A percentile compares a stretch with the other conserved stretches of the same genome.
Conservation (phyloP, 768 basidiomycete species). For the Mrakia gelida region DNA sequence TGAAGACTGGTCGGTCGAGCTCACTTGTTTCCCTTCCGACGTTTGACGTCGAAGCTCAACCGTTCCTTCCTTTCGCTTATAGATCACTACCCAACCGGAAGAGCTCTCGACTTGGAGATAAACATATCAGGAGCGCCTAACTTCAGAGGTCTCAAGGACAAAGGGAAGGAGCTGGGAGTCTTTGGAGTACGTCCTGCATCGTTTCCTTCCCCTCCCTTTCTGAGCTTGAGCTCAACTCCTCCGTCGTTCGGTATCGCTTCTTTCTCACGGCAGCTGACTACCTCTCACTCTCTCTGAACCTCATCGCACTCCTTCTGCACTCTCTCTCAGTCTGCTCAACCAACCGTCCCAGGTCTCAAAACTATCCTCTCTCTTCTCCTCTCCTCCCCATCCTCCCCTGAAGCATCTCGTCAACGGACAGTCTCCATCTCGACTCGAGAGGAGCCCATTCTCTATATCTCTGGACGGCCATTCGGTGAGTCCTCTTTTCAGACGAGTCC, state of each 20-base stretch:
- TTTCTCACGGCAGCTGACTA: not conserved
- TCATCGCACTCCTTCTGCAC: not conserved
- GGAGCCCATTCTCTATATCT: constrained; percentile 58
- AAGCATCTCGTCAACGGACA: constrained; percentile 29
- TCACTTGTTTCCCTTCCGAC: constrained; percentile 63
- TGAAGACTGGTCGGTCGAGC: constrained; percentile 69
- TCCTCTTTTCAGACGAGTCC: constrained; percentile 72
- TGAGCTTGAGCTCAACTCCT: no score
- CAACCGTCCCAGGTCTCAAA: constrained; percentile 81
- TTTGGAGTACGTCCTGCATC: constrained; percentile 61
- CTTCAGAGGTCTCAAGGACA: constrained; percentile 61
- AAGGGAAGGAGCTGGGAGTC: constrained; percentile 70
- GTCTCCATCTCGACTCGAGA: constrained; percentile 97
- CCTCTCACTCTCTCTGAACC: not conserved
- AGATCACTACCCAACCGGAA: constrained; percentile 43
- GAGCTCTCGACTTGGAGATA: constrained; percentile 64
- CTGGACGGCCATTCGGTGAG: constrained; percentile 59
- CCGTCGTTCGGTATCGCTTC: not conserved
- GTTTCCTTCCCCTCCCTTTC: not conserved
- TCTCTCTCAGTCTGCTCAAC: constrained; percentile 63
- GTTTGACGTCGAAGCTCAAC: constrained; percentile 27
- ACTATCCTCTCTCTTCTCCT: constrained; percentile 77
- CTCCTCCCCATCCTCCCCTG: constrained; percentile 38
- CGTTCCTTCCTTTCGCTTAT: not conserved
- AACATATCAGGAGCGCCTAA: constrained; percentile 93